Conservation (phyloP, 345 rosid genomes). For the Toxicodendron radicans region DNA sequence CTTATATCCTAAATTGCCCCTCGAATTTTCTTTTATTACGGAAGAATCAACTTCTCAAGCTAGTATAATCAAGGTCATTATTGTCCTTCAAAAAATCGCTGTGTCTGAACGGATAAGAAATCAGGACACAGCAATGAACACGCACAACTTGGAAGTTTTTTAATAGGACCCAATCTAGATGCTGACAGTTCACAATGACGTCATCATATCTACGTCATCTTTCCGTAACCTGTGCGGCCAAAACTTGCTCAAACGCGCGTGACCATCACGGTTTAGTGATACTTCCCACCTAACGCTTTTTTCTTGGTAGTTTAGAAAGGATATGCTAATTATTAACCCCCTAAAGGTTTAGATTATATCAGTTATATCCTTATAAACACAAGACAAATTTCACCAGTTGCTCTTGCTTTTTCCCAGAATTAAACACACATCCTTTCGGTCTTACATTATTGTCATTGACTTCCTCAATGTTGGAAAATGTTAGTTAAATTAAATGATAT, state of each 20-base stretch:
- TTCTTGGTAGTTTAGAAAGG: neutral
- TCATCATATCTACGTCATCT: neutral
- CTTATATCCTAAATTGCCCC: neutral
- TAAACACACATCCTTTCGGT: too few species aligned
- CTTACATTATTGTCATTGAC: too few species aligned
- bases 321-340: too few species aligned
- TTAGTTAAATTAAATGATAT: too few species aligned
- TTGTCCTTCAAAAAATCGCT: neutral
- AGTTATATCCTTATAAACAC: too few species aligned
- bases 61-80: neutral
- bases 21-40: neutral
- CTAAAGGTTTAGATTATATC: too few species aligned
- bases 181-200: neutral
- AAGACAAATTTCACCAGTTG: too few species aligned
- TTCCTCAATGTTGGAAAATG: too few species aligned
- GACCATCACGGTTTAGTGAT: too few species aligned
- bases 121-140: neutral
- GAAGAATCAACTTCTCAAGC: neutral
- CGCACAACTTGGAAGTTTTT: neutral
- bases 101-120: slow-evolving; percentile 5
- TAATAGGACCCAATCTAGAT: neutral
- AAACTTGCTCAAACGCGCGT: slow-evolving; percentile 4
- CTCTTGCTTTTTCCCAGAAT: too few species aligned
- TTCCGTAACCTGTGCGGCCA: neutral
- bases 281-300: neutral